phyloP scores from a whole-genome alignment of 2,329 filamentous ascomycete genomes.

The Aspergillus sp. region DNA sequence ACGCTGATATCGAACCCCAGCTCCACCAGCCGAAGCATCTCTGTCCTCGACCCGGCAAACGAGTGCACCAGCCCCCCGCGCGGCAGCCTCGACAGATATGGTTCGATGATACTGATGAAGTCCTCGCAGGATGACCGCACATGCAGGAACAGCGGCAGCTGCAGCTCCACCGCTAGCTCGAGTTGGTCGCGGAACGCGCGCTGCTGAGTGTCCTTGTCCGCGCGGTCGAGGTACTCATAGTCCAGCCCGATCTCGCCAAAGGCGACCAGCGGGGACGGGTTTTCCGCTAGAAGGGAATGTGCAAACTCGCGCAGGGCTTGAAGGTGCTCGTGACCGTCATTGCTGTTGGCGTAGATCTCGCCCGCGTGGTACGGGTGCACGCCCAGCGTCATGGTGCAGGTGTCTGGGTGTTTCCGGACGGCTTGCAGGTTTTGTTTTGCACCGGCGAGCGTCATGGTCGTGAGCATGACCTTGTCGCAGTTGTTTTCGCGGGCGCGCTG shows the following conservation, averaged over 20 bases:
- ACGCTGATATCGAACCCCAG: slow-evolving; percentile 47
- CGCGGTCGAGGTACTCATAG: slow-evolving; percentile 47
- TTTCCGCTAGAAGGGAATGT: slow-evolving; percentile 20
- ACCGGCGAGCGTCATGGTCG: slow-evolving; percentile 41
- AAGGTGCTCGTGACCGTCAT: slow-evolving; percentile 9
- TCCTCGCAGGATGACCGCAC: slow-evolving; percentile 45
- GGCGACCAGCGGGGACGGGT: slow-evolving; percentile 37
- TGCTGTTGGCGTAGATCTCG: slow-evolving; percentile 36
- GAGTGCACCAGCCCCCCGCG: slow-evolving; percentile 73
- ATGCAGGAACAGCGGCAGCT: slow-evolving; percentile 33
- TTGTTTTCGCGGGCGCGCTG: slow-evolving; percentile 16
- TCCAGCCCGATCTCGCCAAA: slow-evolving; percentile 53
- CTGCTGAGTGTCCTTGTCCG: slow-evolving; percentile 42
- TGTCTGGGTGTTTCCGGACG: slow-evolving; percentile 18
- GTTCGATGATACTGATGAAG: slow-evolving; percentile 41
- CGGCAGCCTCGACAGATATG: slow-evolving; percentile 38
- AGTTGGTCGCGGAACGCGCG: slow-evolving; percentile 43
- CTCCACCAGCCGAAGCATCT: slow-evolving; percentile 39
- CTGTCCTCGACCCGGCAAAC: slow-evolving; percentile 69
- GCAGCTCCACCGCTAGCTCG: slow-evolving; percentile 34
- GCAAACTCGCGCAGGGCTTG: slow-evolving; percentile 16
- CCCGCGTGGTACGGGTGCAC: slow-evolving; percentile 52
- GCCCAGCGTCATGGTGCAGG: slow-evolving; percentile 49
- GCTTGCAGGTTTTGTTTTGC: slow-evolving; percentile 44
- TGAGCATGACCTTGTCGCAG: slow-evolving; percentile 23